Base-by-base conservation (phyloP, 306 rosid genomes). In the Cicer cuneatum region DNA sequence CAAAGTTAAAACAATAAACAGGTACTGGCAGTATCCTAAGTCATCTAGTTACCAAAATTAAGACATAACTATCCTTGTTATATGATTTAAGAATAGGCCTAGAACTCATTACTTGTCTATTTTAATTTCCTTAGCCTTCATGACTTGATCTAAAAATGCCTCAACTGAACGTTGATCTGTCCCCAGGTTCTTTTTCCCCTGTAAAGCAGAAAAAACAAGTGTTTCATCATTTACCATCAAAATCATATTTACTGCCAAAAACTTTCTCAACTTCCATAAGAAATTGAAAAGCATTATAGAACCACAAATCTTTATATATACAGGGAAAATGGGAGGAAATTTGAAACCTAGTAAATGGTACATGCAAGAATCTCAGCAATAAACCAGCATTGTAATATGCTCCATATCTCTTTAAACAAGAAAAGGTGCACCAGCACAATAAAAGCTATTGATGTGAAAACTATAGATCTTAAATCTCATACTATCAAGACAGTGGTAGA, bases 121-220 rank as follows among this genome's bases (percentile, higher is more conserved):
- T 83, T 87, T 86, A 92, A 92, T 94, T 86, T 88, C 92, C 83
- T 87, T 90, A 16, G 99, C 95, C 67, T 61, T 77, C 92, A 75
- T 72, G 71, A 94, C 99, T 85, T 85, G 86, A 54, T 72, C 63
- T 79, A 94, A 80, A 85, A 94, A 94, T 12, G 82, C 76, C 79
- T 75, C 81, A 78, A 89, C 99, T 14, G 99, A 68, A 19, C 33
- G 75, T 69, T 15, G 33, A 75, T 92, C 92, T 45, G 96, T 92
- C 29, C 92, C 87, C 0, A 96, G 97, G 76, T 94, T 94, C 88
- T 65, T 92, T 93, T 92, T 94, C 70, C 99, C 96, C 96, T 92
- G 89, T 6, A 74, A 81, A 80, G 78, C 66, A 81, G 82, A 40
- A 77, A 81, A 65, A 67, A 67, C 8, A 61, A 33, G 24, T 41